A percentile compares a stretch with the other conserved stretches of the same genome.
phyloP scores from a whole-genome alignment of 148 eudicot species.

The Drosera capensis region DNA sequence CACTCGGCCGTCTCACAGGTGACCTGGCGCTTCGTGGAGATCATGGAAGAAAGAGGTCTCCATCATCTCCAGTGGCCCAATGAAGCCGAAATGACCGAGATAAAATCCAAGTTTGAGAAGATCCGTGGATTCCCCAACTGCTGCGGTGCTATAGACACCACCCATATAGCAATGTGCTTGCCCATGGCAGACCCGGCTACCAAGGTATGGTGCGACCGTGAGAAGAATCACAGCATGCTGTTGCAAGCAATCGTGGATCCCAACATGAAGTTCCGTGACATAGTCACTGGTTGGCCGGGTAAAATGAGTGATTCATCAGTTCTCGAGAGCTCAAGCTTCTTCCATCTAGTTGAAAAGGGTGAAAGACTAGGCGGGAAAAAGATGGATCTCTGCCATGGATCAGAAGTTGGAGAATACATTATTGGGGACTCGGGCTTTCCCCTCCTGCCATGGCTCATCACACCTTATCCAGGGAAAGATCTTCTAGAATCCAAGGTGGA shows the following conservation, averaged over 20 bases:
- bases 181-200: conserved; percentile 35
- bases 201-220: conserved; percentile 56
- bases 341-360: conserved; percentile 43
- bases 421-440: conserved; percentile 64
- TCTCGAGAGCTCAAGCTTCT: conserved; percentile 46
- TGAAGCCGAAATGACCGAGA: conserved; percentile 32
- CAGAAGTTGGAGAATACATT: conserved; percentile 45
- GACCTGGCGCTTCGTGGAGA: conserved; percentile 89
- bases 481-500: conserved; percentile 22
- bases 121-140: conserved; percentile 77
- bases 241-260: conserved; percentile 84
- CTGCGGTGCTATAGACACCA: conserved; percentile 74
- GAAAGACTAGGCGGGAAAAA: conserved; percentile 43
- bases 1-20: conserved; percentile 82
- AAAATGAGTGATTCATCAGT: conserved; percentile 42
- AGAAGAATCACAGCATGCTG: conserved; percentile 69
- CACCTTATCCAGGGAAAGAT: conserved; percentile 47
- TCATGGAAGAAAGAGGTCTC: conserved; percentile 59
- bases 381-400: conserved; percentile 21
- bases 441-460: conserved; percentile 61
- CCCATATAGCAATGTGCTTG: conserved; percentile 63
- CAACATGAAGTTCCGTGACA: conserved; percentile 59
- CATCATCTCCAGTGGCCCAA: conserved; percentile 79
- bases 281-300: conserved; percentile 81
- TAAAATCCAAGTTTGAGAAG: conserved; percentile 57